A percentile compares a stretch with the other conserved stretches of the same genome.
Conservation (phyloP, 1,139 yeast genomes). For the Arxiozyma slooffiae region DNA sequence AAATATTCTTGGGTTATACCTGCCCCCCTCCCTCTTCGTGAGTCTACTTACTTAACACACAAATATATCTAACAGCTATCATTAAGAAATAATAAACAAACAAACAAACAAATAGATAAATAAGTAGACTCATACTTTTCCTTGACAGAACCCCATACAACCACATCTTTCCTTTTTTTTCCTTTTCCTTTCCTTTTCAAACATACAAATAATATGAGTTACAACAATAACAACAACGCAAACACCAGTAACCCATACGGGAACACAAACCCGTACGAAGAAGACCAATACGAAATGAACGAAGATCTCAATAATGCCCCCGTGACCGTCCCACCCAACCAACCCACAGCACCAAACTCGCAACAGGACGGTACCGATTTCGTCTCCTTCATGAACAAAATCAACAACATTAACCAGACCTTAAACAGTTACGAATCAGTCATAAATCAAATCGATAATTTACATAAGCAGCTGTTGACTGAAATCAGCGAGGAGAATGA, state of each 20-base stretch:
- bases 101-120: too few relatives aligned
- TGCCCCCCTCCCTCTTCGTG: background rate
- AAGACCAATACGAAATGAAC: slow-evolving; percentile 11
- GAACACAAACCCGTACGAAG: slow-evolving; percentile 12
- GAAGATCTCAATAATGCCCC: slow-evolving; percentile 5
- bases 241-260: slow-evolving; percentile 3
- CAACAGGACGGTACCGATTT: slow-evolving; percentile 40
- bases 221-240: slow-evolving; percentile 5
- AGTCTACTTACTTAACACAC: too few relatives aligned
- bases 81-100: too few relatives aligned
- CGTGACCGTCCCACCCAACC: background rate
- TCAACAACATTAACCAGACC: slow-evolving; percentile 71
- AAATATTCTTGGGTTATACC: background rate
- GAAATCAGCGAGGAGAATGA: slow-evolving; percentile 80
- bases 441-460: slow-evolving; percentile 66
- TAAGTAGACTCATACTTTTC: too few relatives aligned
- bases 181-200: too few relatives aligned
- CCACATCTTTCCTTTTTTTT: background rate
- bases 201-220: slow-evolving; percentile 9
- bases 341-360: background rate
- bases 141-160: too few relatives aligned
- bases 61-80: background rate
- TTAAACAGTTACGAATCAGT: slow-evolving; percentile 72
- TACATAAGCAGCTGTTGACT: slow-evolving; percentile 74
- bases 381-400: slow-evolving; percentile 70